phyloP scores from a whole-genome alignment of 495 filamentous ascomycete species.

The Lasiosphaeria ovina region DNA sequence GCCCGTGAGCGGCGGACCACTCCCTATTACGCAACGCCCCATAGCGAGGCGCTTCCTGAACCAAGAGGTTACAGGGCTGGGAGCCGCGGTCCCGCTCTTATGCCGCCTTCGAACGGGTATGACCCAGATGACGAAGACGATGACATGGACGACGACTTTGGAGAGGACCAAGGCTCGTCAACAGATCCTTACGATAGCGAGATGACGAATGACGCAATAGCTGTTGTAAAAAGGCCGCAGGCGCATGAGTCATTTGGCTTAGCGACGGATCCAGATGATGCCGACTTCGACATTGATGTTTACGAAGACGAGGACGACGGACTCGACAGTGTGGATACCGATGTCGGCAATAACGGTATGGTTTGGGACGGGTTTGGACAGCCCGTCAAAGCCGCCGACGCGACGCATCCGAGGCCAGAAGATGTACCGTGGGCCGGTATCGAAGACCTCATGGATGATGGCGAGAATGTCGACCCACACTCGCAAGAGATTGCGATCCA shows the following conservation, averaged over 20 bases:
- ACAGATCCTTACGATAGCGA: conserved; percentile 29
- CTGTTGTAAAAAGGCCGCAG: background rate
- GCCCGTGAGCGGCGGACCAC: conserved; percentile 40
- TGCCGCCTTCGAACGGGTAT: conserved; percentile 16
- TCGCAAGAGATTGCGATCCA: conserved; percentile 20
- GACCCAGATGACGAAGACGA: conserved; percentile 20
- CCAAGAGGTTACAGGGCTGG: conserved; percentile 19
- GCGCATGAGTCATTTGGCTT: background rate
- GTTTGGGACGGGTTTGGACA: conserved; percentile 16
- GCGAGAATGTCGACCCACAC: conserved; percentile 42
- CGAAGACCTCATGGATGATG: conserved; percentile 40
- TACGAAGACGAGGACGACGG: conserved; percentile 38
- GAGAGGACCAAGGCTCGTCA: conserved; percentile 29
- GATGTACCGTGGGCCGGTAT: conserved; percentile 46
- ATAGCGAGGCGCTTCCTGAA: conserved; percentile 42
- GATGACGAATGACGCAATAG: conserved; percentile 21
- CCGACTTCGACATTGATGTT: conserved; percentile 24
- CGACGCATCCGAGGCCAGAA: conserved; percentile 26
- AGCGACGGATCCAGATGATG: conserved; percentile 9
- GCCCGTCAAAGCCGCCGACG: background rate
- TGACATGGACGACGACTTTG: conserved; percentile 25
- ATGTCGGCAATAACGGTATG: conserved; percentile 19
- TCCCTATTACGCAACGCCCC: conserved; percentile 54
- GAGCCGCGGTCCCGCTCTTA: conserved; percentile 14
- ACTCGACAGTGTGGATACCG: conserved; percentile 32